Percentiles rank a stretch among this genome's conserved stretches.
Evolutionary conservation across 2,329 filamentous ascomycete species (phyloP).

Genomic region (Pseudocercospora pini-densiflorae): DNA sequence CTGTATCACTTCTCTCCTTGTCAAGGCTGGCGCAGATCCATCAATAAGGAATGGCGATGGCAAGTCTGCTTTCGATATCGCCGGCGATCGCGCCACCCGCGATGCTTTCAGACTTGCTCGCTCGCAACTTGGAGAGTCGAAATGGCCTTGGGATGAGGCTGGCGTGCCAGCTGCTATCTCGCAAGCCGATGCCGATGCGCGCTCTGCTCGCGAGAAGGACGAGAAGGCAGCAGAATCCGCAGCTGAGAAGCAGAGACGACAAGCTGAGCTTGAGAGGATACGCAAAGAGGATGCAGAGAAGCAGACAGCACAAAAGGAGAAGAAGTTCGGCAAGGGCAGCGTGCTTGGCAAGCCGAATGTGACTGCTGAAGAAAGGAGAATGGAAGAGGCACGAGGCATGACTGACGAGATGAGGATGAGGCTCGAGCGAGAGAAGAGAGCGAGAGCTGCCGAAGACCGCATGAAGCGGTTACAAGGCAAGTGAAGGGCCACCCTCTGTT

Average conservation of each 20-base stretch:
- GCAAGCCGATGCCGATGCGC: conserved; percentile 70
- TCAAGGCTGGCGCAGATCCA: conserved; percentile 76
- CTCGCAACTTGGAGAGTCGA: conserved; percentile 74
- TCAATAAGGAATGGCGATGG: conserved; percentile 71
- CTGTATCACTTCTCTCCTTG: conserved; percentile 76
- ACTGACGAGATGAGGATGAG: conserved; percentile 84
- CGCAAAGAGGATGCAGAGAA: conserved; percentile 67
- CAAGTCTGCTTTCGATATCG: conserved; percentile 85
- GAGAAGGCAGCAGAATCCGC: conserved; percentile 71
- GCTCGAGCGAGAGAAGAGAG: conserved; percentile 85
- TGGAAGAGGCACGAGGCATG: conserved; percentile 82
- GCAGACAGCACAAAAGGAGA: conserved; percentile 54
- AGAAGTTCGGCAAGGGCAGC: conserved; percentile 55
- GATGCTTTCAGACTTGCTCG: conserved; percentile 92
- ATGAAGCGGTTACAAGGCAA: conserved; percentile 66
- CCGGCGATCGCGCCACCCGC: conserved; percentile 81
- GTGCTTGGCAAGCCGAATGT: conserved; percentile 63
- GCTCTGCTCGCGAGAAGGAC: conserved; percentile 71
- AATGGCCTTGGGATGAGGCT: conserved; percentile 79
- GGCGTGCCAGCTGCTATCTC: conserved; percentile 73
- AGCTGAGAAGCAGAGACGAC: conserved; percentile 63
- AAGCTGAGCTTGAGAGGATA: conserved; percentile 74
- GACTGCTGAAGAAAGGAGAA: conserved; percentile 77
- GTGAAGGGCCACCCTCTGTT: background rate
- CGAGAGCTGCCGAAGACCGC: conserved; percentile 88